Evolutionary conservation across 495 filamentous ascomycete species (phyloP).

Genomic region (Xanthoparmelia taractica): DNA sequence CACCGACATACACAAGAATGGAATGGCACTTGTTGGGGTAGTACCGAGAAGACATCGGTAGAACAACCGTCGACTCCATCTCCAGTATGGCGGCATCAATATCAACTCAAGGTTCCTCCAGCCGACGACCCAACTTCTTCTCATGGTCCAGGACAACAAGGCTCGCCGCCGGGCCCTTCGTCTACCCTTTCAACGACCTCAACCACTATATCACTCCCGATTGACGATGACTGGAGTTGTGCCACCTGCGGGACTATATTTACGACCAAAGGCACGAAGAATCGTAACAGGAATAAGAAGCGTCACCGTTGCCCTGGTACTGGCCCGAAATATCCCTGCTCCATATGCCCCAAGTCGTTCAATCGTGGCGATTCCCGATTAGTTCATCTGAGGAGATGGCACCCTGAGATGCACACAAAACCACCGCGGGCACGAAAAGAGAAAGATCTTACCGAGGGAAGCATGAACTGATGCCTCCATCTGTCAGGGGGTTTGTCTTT

Average conservation of each 20-base stretch:
- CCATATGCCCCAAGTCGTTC: not conserved
- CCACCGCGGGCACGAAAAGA: not conserved
- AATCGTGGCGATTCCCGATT: not conserved
- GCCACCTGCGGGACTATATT: not conserved
- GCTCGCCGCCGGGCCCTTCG: not conserved
- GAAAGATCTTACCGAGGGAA: not conserved
- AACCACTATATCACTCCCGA: not conserved
- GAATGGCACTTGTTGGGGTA: not conserved
- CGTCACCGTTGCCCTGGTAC: not conserved
- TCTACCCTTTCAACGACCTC: not conserved
- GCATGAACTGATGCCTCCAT: no score
- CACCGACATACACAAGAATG: not conserved
- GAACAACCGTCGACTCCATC: not conserved
- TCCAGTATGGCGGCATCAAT: not conserved
- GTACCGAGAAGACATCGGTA: not conserved
- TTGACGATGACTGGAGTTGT: not conserved
- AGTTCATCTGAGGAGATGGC: not conserved
- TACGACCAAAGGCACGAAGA: not conserved
- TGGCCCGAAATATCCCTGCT: not conserved
- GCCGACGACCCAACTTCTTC: not conserved
- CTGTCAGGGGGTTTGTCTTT: no score
- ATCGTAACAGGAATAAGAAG: not conserved
- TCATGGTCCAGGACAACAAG: not conserved
- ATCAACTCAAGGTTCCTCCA: not conserved
- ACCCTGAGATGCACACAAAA: not conserved